phyloP scores from a whole-genome alignment of 2,329 filamentous ascomycete genomes.

The Penicillium concentricum region DNA sequence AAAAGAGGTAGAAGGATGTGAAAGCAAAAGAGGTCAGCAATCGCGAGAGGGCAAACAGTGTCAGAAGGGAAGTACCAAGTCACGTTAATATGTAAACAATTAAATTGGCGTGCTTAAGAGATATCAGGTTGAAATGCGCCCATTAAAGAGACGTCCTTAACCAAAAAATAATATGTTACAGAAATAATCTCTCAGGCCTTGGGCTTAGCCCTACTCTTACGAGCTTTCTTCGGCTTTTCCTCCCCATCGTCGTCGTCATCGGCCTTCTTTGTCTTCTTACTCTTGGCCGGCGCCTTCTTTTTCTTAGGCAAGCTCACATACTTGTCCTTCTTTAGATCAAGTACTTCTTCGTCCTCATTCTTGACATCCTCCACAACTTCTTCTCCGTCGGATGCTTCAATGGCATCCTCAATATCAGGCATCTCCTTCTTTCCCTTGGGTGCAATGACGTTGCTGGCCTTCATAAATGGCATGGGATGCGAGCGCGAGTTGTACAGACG shows the following conservation, averaged over 20 bases:
- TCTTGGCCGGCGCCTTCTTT: constrained; percentile 49
- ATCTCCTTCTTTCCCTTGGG: constrained; percentile 71
- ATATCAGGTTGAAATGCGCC: not conserved
- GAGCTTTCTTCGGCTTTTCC: constrained; percentile 55
- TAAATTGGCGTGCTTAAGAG: not conserved
- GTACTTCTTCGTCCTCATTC: constrained; percentile 70
- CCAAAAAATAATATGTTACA: constrained; percentile 11
- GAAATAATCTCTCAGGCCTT: constrained; percentile 15
- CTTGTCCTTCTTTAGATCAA: constrained; percentile 91
- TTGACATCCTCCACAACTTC: constrained; percentile 56
- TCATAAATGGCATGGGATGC: constrained; percentile 95
- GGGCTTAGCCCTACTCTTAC: constrained; percentile 31
- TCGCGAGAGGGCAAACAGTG: not conserved
- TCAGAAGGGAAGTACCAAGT: not conserved
- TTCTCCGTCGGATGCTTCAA: constrained; percentile 85
- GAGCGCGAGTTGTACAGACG: constrained; percentile 82
- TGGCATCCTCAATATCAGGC: constrained; percentile 92
- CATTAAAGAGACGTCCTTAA: not conserved
- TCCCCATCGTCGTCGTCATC: constrained; percentile 46
- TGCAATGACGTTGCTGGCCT: constrained; percentile 72
- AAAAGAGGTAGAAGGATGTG: not conserved
- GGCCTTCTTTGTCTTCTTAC: constrained; percentile 36
- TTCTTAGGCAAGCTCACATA: constrained; percentile 93
- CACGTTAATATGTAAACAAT: not conserved
- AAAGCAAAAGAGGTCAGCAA: not conserved